phyloP scores from a whole-genome alignment of 331 rosid species.

The Malus hybrid region DNA sequence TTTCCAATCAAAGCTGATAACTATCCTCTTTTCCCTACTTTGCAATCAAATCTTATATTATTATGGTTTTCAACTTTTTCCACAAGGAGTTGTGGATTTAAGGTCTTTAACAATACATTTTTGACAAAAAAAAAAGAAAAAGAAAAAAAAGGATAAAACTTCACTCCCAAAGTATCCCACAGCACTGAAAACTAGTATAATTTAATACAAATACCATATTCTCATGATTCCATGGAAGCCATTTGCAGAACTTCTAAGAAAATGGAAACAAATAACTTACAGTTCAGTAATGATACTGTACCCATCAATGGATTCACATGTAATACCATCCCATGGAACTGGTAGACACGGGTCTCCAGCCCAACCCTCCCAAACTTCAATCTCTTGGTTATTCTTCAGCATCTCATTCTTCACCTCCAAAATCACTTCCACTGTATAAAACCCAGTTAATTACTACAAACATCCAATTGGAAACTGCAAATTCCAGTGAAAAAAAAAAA shows the following conservation, averaged over 20 bases:
- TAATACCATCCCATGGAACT: constrained; percentile 57
- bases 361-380: constrained; percentile 50
- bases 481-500: not conserved
- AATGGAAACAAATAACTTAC: constrained; percentile 38
- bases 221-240: not conserved
- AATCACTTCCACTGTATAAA: constrained; percentile 41
- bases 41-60: not conserved
- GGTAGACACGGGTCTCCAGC: constrained; percentile 73
- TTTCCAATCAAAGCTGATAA: not conserved
- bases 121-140: not conserved
- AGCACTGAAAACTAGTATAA: not conserved
- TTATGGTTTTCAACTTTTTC: not conserved
- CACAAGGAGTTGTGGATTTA: not conserved
- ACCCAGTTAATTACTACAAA: not conserved
- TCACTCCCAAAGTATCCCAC: not conserved
- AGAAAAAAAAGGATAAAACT: not conserved
- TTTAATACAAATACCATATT: not conserved
- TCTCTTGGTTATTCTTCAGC: constrained; percentile 39
- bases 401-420: constrained; percentile 49
- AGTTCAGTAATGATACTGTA: constrained; percentile 42
- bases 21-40: not conserved
- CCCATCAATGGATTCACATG: constrained; percentile 42
- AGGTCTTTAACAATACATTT: not conserved
- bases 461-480: not conserved
- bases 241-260: not conserved